Evolutionary conservation across 345 rosid genomes (phyloP), one percentile per base, ranked within the genome.

Genomic region (Anacardium occidentale): DNA sequence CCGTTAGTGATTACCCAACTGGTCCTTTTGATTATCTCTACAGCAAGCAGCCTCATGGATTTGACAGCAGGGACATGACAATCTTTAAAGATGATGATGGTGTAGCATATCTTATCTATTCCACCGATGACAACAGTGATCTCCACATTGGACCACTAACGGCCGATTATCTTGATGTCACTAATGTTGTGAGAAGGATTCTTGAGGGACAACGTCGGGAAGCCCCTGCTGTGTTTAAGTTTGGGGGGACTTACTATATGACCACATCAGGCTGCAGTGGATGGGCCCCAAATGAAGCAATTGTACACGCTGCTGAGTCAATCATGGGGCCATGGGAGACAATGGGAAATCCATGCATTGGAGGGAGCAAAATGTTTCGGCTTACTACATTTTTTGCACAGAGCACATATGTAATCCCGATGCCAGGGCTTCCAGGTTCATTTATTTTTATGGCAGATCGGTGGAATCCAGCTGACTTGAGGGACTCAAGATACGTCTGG

Each of bases 261-360:
- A 79, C 92, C 57, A 90, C 91, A 25, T 95, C 98, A 1, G 92
- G 97, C 47, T 95, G 99, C 74, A 84, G 96, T 3, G 97, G 98
- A 47, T 95, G 99, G 99, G 99, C 98, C 12, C 97, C 98, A 22
- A 95, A 95, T 42, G 98, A 92, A 80, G 97, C 97, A 2, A 60
- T 90, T 48, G 91, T 87, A 13, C 96, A 95, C 69, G 97, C 94
- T 3, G 92, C 97, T 5, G 98, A 88, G 57, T 88, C 92, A 1
- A 77, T 92, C 26, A 89, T 89, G 98, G 98, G 98, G 22, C 91
- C 96, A 15, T 95, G 99, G 99, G 98, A 95, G 86, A 91, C 87
- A 48, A 20, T 95, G 78, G 97, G 97, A 64, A 92, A 92, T 76
- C 99, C 98, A 0, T 91, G 96, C 76, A 47, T 89, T 0, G 97